A percentile compares a stretch with the other conserved stretches of the same genome.
phyloP scores from a whole-genome alignment of 345 rosid species.

The Linum lewisii region DNA sequence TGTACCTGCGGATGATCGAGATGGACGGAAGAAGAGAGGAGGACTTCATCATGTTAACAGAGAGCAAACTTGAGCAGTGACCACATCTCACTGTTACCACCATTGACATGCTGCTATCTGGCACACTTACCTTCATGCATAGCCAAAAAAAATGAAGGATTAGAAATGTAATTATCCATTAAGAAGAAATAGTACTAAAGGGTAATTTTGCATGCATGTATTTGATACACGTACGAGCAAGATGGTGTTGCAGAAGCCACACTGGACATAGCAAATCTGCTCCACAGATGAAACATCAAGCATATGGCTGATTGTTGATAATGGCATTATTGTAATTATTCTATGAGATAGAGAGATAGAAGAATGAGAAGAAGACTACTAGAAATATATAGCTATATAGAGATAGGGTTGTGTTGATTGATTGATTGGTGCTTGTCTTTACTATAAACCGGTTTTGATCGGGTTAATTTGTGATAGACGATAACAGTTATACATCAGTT shows the following conservation, averaged over 20 bases:
- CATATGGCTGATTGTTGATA: constrained; percentile 52
- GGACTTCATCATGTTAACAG: constrained; percentile 82
- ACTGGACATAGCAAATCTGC: constrained; percentile 94
- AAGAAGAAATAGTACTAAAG: too few species aligned
- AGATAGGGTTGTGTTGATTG: too few species aligned
- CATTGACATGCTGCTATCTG: constrained; percentile 73
- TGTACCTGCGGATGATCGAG: too few species aligned
- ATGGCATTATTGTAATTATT: background rate
- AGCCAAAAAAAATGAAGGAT: too few species aligned
- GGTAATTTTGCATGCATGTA: background rate
- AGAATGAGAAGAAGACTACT: background rate
- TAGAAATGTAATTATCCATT: too few species aligned
- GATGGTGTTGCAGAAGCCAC: constrained; percentile 87
- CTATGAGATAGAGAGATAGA: background rate
- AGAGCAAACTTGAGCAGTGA: constrained; percentile 85
- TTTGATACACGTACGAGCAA: constrained; percentile 56
- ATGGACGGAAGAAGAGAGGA: constrained; percentile 75
- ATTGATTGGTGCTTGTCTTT: too few species aligned
- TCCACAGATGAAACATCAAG: constrained; percentile 54
- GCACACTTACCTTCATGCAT: constrained; percentile 90
- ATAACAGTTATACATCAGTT: too few species aligned
- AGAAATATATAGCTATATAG: too few species aligned
- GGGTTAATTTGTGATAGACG: too few species aligned
- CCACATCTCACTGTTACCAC: constrained; percentile 96
- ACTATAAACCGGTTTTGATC: too few species aligned